Evolutionary conservation across 1,139 yeast species (phyloP).

Genomic region (Candida sp.): DNA sequence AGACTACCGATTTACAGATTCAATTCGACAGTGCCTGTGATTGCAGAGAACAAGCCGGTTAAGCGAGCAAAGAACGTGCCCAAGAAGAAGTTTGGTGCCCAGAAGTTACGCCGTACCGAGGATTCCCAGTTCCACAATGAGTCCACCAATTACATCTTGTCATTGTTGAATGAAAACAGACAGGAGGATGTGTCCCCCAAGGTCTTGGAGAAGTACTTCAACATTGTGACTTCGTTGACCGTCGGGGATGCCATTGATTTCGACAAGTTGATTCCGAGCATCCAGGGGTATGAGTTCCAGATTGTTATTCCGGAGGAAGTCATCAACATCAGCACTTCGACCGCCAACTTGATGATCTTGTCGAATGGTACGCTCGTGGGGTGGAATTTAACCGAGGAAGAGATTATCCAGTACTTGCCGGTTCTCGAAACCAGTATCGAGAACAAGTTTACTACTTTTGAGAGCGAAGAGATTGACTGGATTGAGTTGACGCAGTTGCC

Average conservation of each 20-base stretch:
- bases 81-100: slow-evolving; percentile 28
- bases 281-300: slow-evolving; percentile 35
- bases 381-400: slow-evolving; percentile 73
- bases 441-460: slow-evolving; percentile 52
- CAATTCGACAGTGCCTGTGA: not conserved
- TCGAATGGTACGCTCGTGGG: slow-evolving; percentile 80
- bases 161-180: slow-evolving; percentile 28
- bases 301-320: slow-evolving; percentile 76
- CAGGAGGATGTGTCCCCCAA: slow-evolving; percentile 21
- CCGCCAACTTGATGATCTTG: slow-evolving; percentile 60
- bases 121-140: slow-evolving; percentile 24
- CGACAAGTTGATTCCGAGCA: slow-evolving; percentile 32
- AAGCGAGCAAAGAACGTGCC: slow-evolving; percentile 12
- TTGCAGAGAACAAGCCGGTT: not conserved
- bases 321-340: slow-evolving; percentile 39
- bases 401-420: slow-evolving; percentile 54
- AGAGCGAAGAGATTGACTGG: slow-evolving; percentile 89
- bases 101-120: slow-evolving; percentile 30
- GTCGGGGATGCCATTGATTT: slow-evolving; percentile 73
- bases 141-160: slow-evolving; percentile 28
- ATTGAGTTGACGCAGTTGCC: slow-evolving; percentile 49
- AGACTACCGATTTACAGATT: not conserved
- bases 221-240: slow-evolving; percentile 61
- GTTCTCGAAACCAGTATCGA: slow-evolving; percentile 32
- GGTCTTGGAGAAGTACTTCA: slow-evolving; percentile 30